These are phyloP conservation scores for Trichoderma koningiopsis DNA, from an alignment of 2,329 filamentous ascomycete species.

Conservation along the genomic window DNA sequence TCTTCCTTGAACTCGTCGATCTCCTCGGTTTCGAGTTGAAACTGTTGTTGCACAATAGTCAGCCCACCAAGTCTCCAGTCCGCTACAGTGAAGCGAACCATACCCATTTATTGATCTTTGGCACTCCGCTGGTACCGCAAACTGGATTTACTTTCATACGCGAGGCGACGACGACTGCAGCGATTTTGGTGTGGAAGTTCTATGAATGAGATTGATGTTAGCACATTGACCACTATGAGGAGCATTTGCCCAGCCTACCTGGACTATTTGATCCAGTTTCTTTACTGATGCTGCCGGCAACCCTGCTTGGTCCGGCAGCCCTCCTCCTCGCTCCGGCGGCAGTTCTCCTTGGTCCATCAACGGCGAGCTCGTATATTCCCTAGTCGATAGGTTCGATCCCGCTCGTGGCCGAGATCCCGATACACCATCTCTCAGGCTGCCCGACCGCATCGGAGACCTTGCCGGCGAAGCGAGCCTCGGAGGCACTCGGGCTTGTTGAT, in stretches of 20 bases:
- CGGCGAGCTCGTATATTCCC: conserved; percentile 50
- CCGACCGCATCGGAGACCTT: conserved; percentile 62
- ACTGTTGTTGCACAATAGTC: conserved; percentile 61
- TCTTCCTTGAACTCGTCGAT: conserved; percentile 85
- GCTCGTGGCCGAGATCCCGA: conserved; percentile 46
- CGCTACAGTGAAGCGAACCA: conserved; percentile 36
- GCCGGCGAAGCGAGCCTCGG: conserved; percentile 73
- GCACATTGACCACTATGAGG: not conserved
- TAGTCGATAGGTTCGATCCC: conserved; percentile 46
- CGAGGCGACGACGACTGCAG: conserved; percentile 79
- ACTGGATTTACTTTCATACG: conserved; percentile 68
- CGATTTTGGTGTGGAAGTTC: conserved; percentile 92
- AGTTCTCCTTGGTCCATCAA: conserved; percentile 53
- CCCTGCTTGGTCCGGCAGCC: conserved; percentile 47
- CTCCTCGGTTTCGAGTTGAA: conserved; percentile 92
- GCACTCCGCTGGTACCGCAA: conserved; percentile 42
- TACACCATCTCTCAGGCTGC: conserved; percentile 69
- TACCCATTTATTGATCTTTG: conserved; percentile 86
- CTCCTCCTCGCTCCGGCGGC: conserved; percentile 37
- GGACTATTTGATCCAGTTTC: conserved; percentile 91
- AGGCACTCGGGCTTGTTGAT: conserved; percentile 81
- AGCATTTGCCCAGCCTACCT: conserved; percentile 55
- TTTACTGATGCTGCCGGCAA: conserved; percentile 68
- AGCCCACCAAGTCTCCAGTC: not conserved
- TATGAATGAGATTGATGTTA: conserved; percentile 41